These are phyloP conservation scores for Rhodotorula graminis DNA, from an alignment of 768 basidiomycete species.

Conservation along the genomic window DNA sequence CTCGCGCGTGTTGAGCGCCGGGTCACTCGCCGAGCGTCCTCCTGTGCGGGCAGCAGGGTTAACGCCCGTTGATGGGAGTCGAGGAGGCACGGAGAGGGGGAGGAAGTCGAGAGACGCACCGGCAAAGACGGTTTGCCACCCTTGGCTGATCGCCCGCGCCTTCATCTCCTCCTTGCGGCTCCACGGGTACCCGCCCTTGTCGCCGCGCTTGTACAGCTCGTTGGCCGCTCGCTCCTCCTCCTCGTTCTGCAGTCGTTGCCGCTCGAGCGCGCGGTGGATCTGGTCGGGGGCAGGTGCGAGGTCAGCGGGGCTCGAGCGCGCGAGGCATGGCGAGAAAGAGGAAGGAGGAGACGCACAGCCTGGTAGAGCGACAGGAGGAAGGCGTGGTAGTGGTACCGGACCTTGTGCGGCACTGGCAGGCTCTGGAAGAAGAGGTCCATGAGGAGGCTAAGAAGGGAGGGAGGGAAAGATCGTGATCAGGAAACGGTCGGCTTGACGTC, in stretches of 20 bases:
- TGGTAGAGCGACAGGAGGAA: conserved; percentile 57
- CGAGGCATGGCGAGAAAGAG: conserved; percentile 39
- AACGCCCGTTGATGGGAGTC: too few relatives aligned
- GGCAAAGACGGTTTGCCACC: conserved; percentile 42
- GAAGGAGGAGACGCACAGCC: background rate
- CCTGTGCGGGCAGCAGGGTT: too few relatives aligned
- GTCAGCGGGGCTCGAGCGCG: conserved; percentile 42
- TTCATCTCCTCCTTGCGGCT: conserved; percentile 40
- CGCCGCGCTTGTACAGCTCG: conserved; percentile 15
- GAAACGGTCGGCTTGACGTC: too few relatives aligned
- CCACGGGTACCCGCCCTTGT: conserved; percentile 40
- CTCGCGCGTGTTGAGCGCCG: conserved; percentile 40
- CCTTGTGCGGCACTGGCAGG: conserved; percentile 56
- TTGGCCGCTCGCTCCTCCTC: conserved; percentile 39
- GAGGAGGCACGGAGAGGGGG: too few relatives aligned
- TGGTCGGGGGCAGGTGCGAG: conserved; percentile 36
- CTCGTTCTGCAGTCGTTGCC: conserved; percentile 42
- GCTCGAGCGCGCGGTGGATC: conserved; percentile 43
- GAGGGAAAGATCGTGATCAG: too few relatives aligned
- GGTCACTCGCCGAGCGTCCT: conserved; percentile 44
- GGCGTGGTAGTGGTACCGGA: conserved; percentile 58
- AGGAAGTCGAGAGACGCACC: conserved; percentile 12
- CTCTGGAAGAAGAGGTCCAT: conserved; percentile 59
- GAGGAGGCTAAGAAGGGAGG: conserved; percentile 49
- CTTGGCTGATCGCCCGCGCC: conserved; percentile 47